These are phyloP conservation scores for Holtermanniella nyarrowii DNA, from an alignment of 768 basidiomycete species.

Conservation along the genomic window DNA sequence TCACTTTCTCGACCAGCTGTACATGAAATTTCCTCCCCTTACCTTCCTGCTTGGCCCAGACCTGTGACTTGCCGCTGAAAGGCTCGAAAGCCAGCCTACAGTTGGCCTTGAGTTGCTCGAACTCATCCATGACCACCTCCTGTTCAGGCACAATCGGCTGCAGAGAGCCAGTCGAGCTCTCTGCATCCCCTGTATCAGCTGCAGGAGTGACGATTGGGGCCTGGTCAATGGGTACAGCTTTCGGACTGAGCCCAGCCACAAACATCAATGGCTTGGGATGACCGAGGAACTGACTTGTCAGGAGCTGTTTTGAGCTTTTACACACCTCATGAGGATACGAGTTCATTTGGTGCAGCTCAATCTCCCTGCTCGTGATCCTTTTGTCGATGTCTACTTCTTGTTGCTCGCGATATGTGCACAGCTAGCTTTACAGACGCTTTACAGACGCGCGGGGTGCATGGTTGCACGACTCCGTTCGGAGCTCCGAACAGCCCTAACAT, in stretches of 20 bases:
- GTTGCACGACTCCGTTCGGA: no score
- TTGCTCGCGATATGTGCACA: no score
- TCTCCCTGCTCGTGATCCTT: no score
- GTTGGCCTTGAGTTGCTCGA: constrained; percentile 23
- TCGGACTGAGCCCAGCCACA: constrained; percentile 79
- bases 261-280: constrained; percentile 92
- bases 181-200: background rate
- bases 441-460: no score
- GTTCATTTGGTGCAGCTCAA: no score
- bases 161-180: no score
- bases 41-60: constrained; percentile 21
- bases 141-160: background rate
- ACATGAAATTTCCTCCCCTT: constrained; percentile 56
- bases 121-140: constrained; percentile 15
- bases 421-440: no score
- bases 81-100: constrained; percentile 21
- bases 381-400: no score
- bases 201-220: constrained; percentile 1
- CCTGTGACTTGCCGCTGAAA: constrained; percentile 23
- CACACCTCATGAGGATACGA: constrained; percentile 64
- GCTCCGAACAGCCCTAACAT: no score
- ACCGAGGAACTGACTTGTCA: constrained; percentile 53
- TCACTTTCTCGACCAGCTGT: constrained; percentile 68
- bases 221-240: no score
- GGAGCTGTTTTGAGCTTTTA: background rate